phyloP scores from a whole-genome alignment of 2,329 filamentous ascomycete species.

The Scleromitrula shiraiana region DNA sequence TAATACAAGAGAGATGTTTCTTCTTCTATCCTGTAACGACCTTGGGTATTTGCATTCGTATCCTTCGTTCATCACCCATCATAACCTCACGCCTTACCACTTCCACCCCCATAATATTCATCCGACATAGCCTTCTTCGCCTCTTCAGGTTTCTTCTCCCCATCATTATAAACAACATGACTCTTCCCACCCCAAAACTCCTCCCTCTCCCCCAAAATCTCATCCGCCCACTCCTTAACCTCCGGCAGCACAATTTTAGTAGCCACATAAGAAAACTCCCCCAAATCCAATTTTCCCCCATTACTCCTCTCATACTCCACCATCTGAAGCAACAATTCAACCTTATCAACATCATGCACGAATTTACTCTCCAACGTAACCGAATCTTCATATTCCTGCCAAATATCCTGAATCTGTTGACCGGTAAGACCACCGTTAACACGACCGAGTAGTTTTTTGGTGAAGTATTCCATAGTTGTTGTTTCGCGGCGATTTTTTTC shows the following conservation, averaged over 20 bases:
- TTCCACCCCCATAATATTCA: constrained; percentile 15
- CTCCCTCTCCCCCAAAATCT: constrained; percentile 68
- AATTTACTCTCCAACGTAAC: constrained; percentile 77
- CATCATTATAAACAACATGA: not conserved
- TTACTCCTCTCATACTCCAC: constrained; percentile 82
- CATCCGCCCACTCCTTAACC: constrained; percentile 69
- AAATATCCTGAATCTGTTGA: constrained; percentile 66
- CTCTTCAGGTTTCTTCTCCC: not conserved
- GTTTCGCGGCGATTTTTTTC: constrained; percentile 87
- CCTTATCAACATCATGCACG: constrained; percentile 96
- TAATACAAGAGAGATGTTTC: no score
- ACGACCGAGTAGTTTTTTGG: constrained; percentile 57
- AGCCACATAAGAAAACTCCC: constrained; percentile 80
- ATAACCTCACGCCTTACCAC: not conserved
- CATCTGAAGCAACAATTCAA: constrained; percentile 93
- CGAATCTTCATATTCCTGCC: constrained; percentile 93
- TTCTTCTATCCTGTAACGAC: no score
- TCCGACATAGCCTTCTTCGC: no score
- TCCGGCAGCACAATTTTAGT: constrained; percentile 66
- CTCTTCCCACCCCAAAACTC: constrained; percentile 55
- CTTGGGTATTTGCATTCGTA: no score
- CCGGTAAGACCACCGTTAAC: constrained; percentile 66
- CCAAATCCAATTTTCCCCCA: constrained; percentile 56
- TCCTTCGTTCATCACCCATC: not conserved
- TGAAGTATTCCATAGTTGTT: constrained; percentile 87